Evolutionary conservation across 2,329 filamentous ascomycete species (phyloP).

Genomic region (Fusarium euwallaceae): DNA sequence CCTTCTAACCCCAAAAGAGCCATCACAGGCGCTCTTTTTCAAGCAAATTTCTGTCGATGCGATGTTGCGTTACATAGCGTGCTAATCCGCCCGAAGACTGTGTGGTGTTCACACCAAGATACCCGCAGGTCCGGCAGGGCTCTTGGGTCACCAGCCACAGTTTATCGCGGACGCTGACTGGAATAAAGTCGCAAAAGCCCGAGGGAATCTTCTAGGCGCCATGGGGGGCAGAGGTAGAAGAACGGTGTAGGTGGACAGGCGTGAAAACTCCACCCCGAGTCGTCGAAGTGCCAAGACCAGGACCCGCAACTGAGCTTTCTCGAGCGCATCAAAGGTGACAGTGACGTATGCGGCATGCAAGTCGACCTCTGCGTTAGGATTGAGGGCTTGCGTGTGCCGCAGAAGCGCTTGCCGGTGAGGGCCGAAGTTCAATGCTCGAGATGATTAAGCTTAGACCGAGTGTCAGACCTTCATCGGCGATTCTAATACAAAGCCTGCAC

Average conservation of each 20-base stretch:
- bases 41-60: slow-evolving; percentile 15
- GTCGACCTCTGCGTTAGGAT: not conserved
- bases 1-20: slow-evolving; percentile 17
- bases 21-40: slow-evolving; percentile 14
- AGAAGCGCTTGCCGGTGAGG: slow-evolving; percentile 10
- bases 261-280: not conserved
- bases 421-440: not conserved
- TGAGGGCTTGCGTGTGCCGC: slow-evolving; percentile 2
- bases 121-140: slow-evolving; percentile 19
- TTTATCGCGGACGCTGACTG: not conserved
- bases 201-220: slow-evolving; percentile 5
- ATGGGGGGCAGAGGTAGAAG: slow-evolving; percentile 3
- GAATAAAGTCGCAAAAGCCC: not conserved
- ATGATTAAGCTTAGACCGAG: slow-evolving; percentile 5
- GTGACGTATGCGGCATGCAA: slow-evolving; percentile 14
- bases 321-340: not conserved
- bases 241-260: not conserved
- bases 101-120: slow-evolving; percentile 36
- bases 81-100: slow-evolving; percentile 26
- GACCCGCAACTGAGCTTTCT: not conserved
- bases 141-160: slow-evolving; percentile 31
- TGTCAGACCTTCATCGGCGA: slow-evolving; percentile 13
- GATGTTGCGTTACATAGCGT: slow-evolving; percentile 35
- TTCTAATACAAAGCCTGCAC: slow-evolving; percentile 10
- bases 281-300: not conserved